These are phyloP conservation scores for Karstenula rhodostoma DNA, from an alignment of 2,329 filamentous ascomycete genomes.

Conservation along the genomic window DNA sequence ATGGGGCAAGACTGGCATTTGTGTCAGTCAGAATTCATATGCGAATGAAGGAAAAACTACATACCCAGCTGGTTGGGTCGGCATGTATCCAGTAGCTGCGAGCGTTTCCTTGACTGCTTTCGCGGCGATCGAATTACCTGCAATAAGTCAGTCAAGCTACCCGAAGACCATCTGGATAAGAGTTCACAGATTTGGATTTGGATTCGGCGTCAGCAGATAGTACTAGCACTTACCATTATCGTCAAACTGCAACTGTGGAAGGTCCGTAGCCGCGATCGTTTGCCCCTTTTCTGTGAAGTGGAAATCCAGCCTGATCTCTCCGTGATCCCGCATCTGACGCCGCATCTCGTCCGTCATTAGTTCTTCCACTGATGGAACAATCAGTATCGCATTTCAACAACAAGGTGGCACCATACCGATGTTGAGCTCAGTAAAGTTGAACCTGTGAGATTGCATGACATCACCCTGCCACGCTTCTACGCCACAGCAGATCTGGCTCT, in stretches of 20 bases:
- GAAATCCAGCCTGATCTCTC: background rate
- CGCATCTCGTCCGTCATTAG: background rate
- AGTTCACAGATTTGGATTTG: background rate
- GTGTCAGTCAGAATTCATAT: no score
- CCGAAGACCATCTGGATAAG: background rate
- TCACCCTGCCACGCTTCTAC: background rate
- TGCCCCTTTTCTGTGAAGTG: background rate
- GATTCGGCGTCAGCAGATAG: background rate
- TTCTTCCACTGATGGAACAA: background rate
- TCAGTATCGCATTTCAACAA: background rate
- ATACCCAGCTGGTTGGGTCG: conserved; percentile 1
- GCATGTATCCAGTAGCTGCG: background rate
- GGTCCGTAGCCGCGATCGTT: background rate
- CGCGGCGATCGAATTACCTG: background rate
- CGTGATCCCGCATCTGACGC: background rate
- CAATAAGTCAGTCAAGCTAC: background rate
- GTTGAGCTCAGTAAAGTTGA: background rate
- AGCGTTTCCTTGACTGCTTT: background rate
- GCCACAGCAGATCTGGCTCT: background rate
- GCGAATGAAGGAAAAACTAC: background rate
- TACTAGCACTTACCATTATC: background rate
- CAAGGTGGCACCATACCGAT: background rate
- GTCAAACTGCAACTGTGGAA: background rate
- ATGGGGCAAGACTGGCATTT: background rate
- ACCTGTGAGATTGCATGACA: background rate